phyloP scores from a whole-genome alignment of 257 asterid species.

The Primulina tabacum region DNA sequence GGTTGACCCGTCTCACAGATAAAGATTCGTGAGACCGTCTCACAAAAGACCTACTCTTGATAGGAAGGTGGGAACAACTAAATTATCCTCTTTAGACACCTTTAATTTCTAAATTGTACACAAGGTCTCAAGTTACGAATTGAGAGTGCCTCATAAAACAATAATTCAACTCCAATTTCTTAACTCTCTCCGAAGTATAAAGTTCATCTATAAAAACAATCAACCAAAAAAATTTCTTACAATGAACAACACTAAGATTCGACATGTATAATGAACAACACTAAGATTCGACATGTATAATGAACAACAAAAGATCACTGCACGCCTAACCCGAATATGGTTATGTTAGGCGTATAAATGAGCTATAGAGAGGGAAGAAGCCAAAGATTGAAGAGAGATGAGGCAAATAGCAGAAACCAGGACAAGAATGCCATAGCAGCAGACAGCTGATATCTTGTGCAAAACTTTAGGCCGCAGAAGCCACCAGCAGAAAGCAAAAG shows the following conservation, averaged over 20 bases:
- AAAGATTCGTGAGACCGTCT: too few relatives aligned
- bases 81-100: too few relatives aligned
- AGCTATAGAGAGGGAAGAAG: slow-evolving; percentile 57
- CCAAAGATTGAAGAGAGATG: slow-evolving; percentile 91
- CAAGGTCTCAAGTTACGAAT: too few relatives aligned
- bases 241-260: neutral
- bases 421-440: slow-evolving; percentile 91
- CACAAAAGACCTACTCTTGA: too few relatives aligned
- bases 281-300: too few relatives aligned
- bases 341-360: neutral
- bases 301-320: neutral
- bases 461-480: slow-evolving; percentile 50
- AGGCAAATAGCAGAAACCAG: slow-evolving; percentile 74
- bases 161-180: neutral
- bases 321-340: neutral
- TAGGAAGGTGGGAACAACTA: too few relatives aligned
- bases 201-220: neutral
- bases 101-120: neutral
- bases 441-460: slow-evolving; percentile 71
- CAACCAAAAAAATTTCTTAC: neutral
- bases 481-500: slow-evolving; percentile 54
- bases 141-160: neutral
- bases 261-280: neutral
- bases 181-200: neutral
- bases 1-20: too few relatives aligned